These are phyloP conservation scores for Lignosus rhinocerotis DNA, from an alignment of 1,284 basidiomycete genomes.

Conservation along the genomic window DNA sequence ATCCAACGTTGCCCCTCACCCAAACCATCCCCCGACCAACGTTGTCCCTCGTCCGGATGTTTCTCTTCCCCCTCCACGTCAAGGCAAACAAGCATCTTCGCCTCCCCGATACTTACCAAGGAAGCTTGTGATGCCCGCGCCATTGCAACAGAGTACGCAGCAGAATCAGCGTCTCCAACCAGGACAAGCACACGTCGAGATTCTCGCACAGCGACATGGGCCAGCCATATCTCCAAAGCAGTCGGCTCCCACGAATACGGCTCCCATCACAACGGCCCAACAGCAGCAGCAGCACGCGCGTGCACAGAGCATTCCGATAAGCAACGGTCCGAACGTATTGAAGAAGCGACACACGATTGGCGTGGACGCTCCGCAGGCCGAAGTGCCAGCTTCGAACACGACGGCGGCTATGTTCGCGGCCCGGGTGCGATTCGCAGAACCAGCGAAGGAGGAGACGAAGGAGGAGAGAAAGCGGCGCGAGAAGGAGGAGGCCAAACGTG, in stretches of 20 bases:
- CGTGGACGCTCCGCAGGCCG: not conserved
- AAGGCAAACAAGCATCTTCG: conserved; percentile 22
- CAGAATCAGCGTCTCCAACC: conserved; percentile 19
- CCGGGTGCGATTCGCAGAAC: conserved; percentile 24
- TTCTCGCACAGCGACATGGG: conserved; percentile 19
- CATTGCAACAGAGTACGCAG: conserved; percentile 35
- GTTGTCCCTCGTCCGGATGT: conserved; percentile 29
- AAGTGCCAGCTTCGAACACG: conserved; percentile 23
- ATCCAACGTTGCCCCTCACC: too few species aligned
- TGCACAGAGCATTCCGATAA: conserved; percentile 25
- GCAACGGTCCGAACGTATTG: conserved; percentile 25
- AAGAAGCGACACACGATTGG: conserved; percentile 21
- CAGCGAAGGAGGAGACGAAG: conserved; percentile 22
- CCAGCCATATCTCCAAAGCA: not conserved
- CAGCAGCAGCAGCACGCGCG: conserved; percentile 9
- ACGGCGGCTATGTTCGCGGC: conserved; percentile 28
- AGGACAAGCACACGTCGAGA: conserved; percentile 15
- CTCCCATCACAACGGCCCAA: not conserved
- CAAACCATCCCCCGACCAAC: conserved; percentile 8
- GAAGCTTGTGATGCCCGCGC: conserved; percentile 67
- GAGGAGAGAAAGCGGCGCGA: conserved; percentile 22
- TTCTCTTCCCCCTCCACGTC: conserved; percentile 27
- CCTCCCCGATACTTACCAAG: conserved; percentile 54
- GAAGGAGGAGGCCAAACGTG: conserved; percentile 20
- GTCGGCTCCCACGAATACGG: not conserved